phyloP scores from a whole-genome alignment of 768 basidiomycete genomes.

The Psilocybe cyanescens region DNA sequence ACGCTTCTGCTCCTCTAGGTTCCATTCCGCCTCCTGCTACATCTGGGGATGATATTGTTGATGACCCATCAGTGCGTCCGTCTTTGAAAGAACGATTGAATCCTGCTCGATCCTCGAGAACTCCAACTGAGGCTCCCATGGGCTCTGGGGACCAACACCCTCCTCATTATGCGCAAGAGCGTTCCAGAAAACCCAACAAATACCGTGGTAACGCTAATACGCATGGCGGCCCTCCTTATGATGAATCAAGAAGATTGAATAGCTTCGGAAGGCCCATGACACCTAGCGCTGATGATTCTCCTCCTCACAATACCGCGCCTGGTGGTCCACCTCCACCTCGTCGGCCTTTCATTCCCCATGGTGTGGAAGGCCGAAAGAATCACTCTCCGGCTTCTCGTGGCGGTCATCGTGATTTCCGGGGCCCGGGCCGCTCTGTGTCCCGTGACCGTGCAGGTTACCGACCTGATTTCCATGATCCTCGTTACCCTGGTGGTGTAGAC shows the following conservation, averaged over 20 bases:
- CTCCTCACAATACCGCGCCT: slow-evolving; percentile 13
- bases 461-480: slow-evolving; percentile 42
- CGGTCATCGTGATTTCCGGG: slow-evolving; percentile 23
- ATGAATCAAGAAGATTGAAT: slow-evolving; percentile 7
- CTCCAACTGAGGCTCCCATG: not conserved
- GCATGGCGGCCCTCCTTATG: slow-evolving; percentile 7
- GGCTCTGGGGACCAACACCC: not conserved
- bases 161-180: slow-evolving; percentile 11
- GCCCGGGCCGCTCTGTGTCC: slow-evolving; percentile 29
- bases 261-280: not conserved
- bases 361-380: slow-evolving; percentile 10
- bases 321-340: slow-evolving; percentile 9
- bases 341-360: slow-evolving; percentile 22
- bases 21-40: slow-evolving; percentile 15
- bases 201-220: slow-evolving; percentile 10
- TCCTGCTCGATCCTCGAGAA: slow-evolving; percentile 1
- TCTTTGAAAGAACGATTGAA: slow-evolving; percentile 21
- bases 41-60: slow-evolving; percentile 6
- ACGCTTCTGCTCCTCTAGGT: slow-evolving; percentile 12
- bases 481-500: slow-evolving; percentile 38
- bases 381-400: slow-evolving; percentile 15
- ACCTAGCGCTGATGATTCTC: slow-evolving; percentile 2
- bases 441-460: slow-evolving; percentile 41
- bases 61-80: slow-evolving; percentile 10
- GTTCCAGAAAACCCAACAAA: slow-evolving; percentile 17